phyloP scores from a whole-genome alignment of 371 early-diverging fungal genomes.

The Actinomortierella ambigua region DNA sequence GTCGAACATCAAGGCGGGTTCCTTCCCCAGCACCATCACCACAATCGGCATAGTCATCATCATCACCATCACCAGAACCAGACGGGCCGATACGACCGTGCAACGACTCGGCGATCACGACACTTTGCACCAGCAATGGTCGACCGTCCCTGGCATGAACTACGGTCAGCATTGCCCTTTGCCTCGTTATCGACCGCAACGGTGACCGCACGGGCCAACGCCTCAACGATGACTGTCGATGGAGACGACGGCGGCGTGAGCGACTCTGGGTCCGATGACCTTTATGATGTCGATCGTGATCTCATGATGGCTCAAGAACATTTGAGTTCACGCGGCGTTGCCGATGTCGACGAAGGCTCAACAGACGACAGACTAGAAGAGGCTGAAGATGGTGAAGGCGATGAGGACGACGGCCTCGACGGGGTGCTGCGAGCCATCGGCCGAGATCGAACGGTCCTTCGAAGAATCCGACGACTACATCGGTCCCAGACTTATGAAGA shows the following conservation, averaged over 20 bases:
- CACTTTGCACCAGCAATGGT: neutral
- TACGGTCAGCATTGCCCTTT: slow-evolving; percentile 17
- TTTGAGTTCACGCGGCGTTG: neutral
- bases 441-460: no score
- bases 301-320: slow-evolving; percentile 3
- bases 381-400: no score
- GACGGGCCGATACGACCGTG: neutral
- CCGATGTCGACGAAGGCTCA: neutral
- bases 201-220: slow-evolving; percentile 14
- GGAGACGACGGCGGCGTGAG: neutral
- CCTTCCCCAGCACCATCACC: no score
- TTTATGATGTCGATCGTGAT: neutral
- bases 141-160: neutral
- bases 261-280: slow-evolving; percentile 4
- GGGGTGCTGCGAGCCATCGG: no score
- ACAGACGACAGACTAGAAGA: slow-evolving; percentile 14
- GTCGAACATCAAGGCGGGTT: slow-evolving; percentile 29
- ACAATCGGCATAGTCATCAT: no score
- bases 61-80: no score
- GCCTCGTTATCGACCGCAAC: slow-evolving; percentile 35
- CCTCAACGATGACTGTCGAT: slow-evolving; percentile 8
- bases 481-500: no score
- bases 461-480: no score
- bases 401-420: no score
- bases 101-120: neutral